Base-by-base conservation (phyloP, 1,284 basidiomycete species). In the Thecaphora thlaspeos region DNA sequence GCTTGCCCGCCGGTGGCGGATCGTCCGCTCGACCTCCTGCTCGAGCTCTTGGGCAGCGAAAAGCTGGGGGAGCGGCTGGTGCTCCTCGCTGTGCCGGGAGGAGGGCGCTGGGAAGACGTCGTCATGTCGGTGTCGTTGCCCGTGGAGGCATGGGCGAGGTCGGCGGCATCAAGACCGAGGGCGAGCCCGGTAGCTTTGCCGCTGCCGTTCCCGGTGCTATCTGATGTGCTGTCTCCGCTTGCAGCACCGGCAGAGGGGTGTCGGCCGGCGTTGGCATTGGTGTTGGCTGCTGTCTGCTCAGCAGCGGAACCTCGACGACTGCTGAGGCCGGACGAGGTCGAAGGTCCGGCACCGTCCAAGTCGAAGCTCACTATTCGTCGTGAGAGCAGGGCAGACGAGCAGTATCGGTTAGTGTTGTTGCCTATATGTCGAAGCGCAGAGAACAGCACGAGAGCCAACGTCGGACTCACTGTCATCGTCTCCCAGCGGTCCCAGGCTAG, bases 401-500 rank as follows among this genome's bases (percentile, higher is more conserved):
- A 17, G 15, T 15, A n/a, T 5, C 8, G 14, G 11, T 22, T 24
- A 28, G 26, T 24, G n/a, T n/a, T n/a, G n/a, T n/a, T n/a, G n/a
- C n/a, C n/a, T n/a, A n/a, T 28, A 44, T n/a, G 18, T 2, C 17
- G 8, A 43, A 28, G 12, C n/a, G n/a, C n/a, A n/a, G n/a, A n/a
- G 21, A 19, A 51, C 17, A 3, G 14, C 2, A 26, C 26, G n/a
- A n/a, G n/a, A n/a, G n/a, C n/a, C n/a, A n/a, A n/a, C n/a, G n/a
- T n/a, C n/a, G n/a, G n/a, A 63, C 62, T 59, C 41, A 71, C 62
- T 26, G 38, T 68, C 60, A 11, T 73, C 73, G 26, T 71, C 72
- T 10, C 73, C 72, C 11, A 70, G 47, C 19, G 69, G 66, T 5
- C 61, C 66, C 9, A 68, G 50, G 38, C 52, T 52, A 5, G 68